Evolutionary conservation across 2,329 filamentous ascomycete species (phyloP).

Genomic region (Clonostachys sp.): DNA sequence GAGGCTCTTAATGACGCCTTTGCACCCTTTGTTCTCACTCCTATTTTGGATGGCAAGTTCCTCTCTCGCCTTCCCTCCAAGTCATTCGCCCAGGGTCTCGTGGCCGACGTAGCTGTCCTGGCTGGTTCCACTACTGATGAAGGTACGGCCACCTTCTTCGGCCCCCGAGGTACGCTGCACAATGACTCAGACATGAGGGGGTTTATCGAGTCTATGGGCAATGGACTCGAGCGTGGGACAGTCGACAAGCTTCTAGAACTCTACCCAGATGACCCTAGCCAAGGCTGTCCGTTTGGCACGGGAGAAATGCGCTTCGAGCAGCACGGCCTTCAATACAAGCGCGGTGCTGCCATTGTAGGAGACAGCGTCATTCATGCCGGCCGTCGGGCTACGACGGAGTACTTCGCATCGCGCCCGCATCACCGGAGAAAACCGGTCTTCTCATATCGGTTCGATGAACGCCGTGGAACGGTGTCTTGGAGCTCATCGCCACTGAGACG

Average conservation of each 20-base stretch:
- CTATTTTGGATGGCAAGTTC: background rate
- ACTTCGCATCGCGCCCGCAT: conserved; percentile 27
- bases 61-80: background rate
- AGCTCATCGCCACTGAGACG: background rate
- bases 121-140: background rate
- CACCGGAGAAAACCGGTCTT: conserved; percentile 22
- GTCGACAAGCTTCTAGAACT: background rate
- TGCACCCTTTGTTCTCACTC: background rate
- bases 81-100: background rate
- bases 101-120: background rate
- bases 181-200: background rate
- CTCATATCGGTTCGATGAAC: conserved; percentile 21
- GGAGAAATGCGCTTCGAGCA: conserved; percentile 21
- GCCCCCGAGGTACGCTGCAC: background rate
- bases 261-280: background rate
- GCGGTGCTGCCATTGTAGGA: conserved; percentile 6
- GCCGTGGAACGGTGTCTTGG: background rate
- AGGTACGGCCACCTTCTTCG: background rate
- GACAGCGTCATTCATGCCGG: background rate
- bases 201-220: background rate
- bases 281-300: conserved; percentile 39
- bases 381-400: conserved; percentile 37
- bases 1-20: background rate
- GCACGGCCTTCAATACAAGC: background rate
- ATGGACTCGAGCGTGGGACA: background rate